These are phyloP conservation scores for Phyllosticta citrichinensis DNA, from an alignment of 2,329 filamentous ascomycete species.

Conservation along the genomic window DNA sequence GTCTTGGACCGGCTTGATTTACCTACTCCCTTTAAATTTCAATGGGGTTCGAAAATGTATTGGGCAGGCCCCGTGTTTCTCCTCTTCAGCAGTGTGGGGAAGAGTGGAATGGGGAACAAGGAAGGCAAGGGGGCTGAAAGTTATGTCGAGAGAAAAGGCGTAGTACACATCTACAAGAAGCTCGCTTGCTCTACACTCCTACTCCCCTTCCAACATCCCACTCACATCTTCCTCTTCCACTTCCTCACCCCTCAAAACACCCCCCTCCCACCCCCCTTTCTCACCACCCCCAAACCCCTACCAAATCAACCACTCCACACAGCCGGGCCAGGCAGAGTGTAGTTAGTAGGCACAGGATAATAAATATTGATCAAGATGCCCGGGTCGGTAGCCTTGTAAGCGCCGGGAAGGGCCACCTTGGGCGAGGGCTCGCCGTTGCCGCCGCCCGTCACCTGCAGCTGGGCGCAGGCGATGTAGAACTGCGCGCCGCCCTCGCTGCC, in stretches of 20 bases:
- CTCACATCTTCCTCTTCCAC: not conserved
- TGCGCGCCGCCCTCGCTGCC: slow-evolving; percentile 25
- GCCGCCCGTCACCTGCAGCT: slow-evolving; percentile 33
- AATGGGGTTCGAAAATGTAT: too few species aligned
- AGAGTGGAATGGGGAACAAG: too few species aligned
- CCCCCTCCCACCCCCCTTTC: not conserved
- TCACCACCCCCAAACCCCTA: not conserved
- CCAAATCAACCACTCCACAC: slow-evolving; percentile 20
- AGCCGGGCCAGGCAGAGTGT: slow-evolving; percentile 21
- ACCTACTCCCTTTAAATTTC: too few species aligned
- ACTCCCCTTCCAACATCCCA: too few species aligned
- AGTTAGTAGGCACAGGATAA: slow-evolving; percentile 14
- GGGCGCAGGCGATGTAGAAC: slow-evolving; percentile 38
- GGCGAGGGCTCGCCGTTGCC: slow-evolving; percentile 28
- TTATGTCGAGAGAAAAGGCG: too few species aligned
- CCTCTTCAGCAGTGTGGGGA: too few species aligned
- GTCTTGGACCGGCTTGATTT: too few species aligned
- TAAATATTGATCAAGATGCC: slow-evolving; percentile 27
- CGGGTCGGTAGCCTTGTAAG: slow-evolving; percentile 24
- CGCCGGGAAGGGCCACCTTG: slow-evolving; percentile 34
- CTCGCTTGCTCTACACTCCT: too few species aligned
- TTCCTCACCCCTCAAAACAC: not conserved
- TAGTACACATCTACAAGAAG: too few species aligned
- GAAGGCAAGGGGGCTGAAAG: too few species aligned
- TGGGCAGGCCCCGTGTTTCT: too few species aligned